Evolutionary conservation across 2,329 filamentous ascomycete species (phyloP), one percentile per base, ranked within the genome.

Genomic region (Hysterium pulicare): DNA sequence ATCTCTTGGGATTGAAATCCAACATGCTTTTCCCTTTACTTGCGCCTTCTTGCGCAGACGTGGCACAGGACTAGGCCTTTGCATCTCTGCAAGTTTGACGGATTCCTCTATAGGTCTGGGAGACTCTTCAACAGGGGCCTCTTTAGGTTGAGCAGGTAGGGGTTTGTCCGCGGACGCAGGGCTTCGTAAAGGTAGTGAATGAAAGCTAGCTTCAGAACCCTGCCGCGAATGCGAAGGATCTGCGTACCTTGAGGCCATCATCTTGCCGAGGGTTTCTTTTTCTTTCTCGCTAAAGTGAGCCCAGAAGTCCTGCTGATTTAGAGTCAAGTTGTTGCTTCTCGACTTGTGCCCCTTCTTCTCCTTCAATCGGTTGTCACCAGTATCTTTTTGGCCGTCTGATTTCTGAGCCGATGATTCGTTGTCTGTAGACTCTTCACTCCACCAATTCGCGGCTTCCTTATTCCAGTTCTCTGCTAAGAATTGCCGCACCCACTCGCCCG

Each of bases 401-500:
- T 41, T 53, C 44, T 41, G 50, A 30, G 46, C 59, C 33, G 60
- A 54, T 13, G 42, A 49, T 24, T 88, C 86, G 63, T 84, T 89
- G 57, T 79, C 80, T 60, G 80, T 79, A 19, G 79, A 78, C 48
- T 83, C 79, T 77, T 94, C 88, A 63, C 87, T 94, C 53, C 90
- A 76, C 89, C 89, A 95, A 67, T 89, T 84, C 47, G 81, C 82
- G 51, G 81, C 80, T 62, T 93, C 87, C 23, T 78, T 79, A 53
- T 82, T 77, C 51, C 76, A 77, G 52, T 84, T 81, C 50, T 79
- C 78, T n/a, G 83, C 78, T n/a, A 87, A 83, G 59, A 90, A 88
- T 48, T 87, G 85, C 47, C 86, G 84, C 52, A 93, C 89, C 87
- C 87, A 91, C 71, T 90, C 86, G 65, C 90, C 85, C 0, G 86